Evolutionary conservation across 768 basidiomycete species (phyloP).

Genomic region (Mycena pura): DNA sequence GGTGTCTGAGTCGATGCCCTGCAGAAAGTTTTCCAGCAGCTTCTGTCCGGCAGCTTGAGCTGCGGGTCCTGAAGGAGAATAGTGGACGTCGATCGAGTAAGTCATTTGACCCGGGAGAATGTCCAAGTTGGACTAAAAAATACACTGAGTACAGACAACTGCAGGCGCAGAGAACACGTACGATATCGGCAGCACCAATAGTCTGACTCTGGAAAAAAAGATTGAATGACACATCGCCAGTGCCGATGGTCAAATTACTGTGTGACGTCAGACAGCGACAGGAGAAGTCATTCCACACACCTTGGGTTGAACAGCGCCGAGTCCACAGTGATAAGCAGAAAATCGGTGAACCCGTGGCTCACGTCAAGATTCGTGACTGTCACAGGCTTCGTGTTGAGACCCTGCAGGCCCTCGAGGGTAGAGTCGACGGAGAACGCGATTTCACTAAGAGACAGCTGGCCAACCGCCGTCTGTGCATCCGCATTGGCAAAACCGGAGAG

Average conservation of each 20-base stretch:
- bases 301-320: constrained; percentile 72
- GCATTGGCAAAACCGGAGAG: constrained; percentile 63
- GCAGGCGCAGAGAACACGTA: constrained; percentile 31
- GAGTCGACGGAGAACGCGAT: constrained; percentile 68
- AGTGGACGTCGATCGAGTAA: constrained; percentile 71
- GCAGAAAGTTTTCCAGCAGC: constrained; percentile 72
- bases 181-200: constrained; percentile 67
- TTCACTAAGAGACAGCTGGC: constrained; percentile 59
- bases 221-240: constrained; percentile 68
- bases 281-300: constrained; percentile 34
- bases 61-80: constrained; percentile 56
- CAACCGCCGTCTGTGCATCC: constrained; percentile 70
- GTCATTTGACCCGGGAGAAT: constrained; percentile 63
- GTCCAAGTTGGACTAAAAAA: constrained; percentile 54
- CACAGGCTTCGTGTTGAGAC: constrained; percentile 63
- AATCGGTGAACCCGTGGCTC: constrained; percentile 68
- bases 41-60: constrained; percentile 59
- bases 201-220: constrained; percentile 62
- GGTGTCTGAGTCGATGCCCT: constrained; percentile 62
- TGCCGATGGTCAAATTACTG: constrained; percentile 57
- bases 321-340: constrained; percentile 70
- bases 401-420: constrained; percentile 67
- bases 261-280: neutral
- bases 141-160: constrained; percentile 6
- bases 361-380: constrained; percentile 67